phyloP scores from a whole-genome alignment of 2,329 filamentous ascomycete genomes.

The Paracoccidioides lutzii region DNA sequence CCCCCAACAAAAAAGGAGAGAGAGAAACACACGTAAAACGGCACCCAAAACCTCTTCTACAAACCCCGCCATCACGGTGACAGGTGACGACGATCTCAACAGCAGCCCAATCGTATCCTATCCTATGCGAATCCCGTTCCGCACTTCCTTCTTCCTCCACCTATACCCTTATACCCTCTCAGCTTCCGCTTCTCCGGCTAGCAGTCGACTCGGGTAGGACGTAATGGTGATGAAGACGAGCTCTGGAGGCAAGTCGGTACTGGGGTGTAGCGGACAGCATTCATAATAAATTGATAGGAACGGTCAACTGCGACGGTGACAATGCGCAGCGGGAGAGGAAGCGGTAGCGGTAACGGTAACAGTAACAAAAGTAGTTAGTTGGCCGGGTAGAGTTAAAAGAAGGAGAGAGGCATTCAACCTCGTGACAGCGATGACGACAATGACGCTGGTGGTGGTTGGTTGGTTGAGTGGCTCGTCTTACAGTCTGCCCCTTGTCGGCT shows the following conservation, averaged over 20 bases:
- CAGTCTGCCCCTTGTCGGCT: too few species aligned
- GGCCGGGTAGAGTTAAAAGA: too few species aligned
- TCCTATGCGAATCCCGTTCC: neutral
- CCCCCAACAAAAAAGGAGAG: neutral
- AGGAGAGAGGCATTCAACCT: too few species aligned
- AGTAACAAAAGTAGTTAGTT: too few species aligned
- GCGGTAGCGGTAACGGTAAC: neutral
- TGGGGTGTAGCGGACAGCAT: conserved; percentile 17
- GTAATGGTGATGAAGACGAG: conserved; percentile 17
- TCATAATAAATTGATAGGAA: conserved; percentile 22
- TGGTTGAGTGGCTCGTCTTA: too few species aligned
- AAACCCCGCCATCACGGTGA: conserved; percentile 22
- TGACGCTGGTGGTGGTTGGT: too few species aligned
- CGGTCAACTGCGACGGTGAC: neutral
- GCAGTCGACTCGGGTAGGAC: conserved; percentile 12
- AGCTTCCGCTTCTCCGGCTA: neutral
- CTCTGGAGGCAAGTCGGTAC: conserved; percentile 23
- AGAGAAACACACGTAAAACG: conserved; percentile 23
- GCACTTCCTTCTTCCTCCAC: neutral
- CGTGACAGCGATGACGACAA: too few species aligned
- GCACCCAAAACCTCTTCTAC: conserved; percentile 23
- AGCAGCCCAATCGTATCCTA: neutral
- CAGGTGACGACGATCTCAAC: conserved; percentile 4
- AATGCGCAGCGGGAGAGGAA: neutral
- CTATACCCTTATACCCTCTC: neutral